These are phyloP conservation scores for Amanita rimosa DNA, from an alignment of 768 basidiomycete genomes.

Conservation along the genomic window DNA sequence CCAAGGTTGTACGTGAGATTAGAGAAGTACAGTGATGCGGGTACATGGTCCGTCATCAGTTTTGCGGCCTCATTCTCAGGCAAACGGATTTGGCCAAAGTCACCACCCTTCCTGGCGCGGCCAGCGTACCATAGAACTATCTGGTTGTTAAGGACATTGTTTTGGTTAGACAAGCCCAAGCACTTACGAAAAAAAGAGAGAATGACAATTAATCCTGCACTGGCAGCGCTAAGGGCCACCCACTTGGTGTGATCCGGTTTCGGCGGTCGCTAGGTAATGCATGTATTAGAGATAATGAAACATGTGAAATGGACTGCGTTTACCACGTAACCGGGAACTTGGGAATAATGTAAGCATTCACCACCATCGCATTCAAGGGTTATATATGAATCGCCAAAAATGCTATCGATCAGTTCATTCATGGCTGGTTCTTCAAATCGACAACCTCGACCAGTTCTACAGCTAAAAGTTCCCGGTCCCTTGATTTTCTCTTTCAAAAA, in stretches of 20 bases:
- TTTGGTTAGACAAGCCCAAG: neutral
- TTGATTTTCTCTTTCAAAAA: constrained; percentile 84
- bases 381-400: constrained; percentile 90
- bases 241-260: constrained; percentile 65
- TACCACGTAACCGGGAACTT: constrained; percentile 89
- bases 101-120: constrained; percentile 51
- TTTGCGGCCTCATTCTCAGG: constrained; percentile 75
- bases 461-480: constrained; percentile 84
- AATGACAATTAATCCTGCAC: constrained; percentile 60
- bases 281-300: neutral
- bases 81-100: constrained; percentile 62
- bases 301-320: neutral
- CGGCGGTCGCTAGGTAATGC: constrained; percentile 43
- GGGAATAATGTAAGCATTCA: constrained; percentile 88
- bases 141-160: neutral
- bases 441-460: constrained; percentile 62
- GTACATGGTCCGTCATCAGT: constrained; percentile 90
- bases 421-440: constrained; percentile 93
- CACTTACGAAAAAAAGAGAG: constrained; percentile 47
- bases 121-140: constrained; percentile 87
- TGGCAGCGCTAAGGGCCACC: constrained; percentile 37
- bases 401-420: constrained; percentile 87
- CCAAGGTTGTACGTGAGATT: constrained; percentile 70
- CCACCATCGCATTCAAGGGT: constrained; percentile 80
- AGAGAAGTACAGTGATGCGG: constrained; percentile 87